Percentiles rank a stretch among this genome's conserved stretches.
Conservation (phyloP, 2,329 filamentous ascomycete species). For the Diaporthe sp. region DNA sequence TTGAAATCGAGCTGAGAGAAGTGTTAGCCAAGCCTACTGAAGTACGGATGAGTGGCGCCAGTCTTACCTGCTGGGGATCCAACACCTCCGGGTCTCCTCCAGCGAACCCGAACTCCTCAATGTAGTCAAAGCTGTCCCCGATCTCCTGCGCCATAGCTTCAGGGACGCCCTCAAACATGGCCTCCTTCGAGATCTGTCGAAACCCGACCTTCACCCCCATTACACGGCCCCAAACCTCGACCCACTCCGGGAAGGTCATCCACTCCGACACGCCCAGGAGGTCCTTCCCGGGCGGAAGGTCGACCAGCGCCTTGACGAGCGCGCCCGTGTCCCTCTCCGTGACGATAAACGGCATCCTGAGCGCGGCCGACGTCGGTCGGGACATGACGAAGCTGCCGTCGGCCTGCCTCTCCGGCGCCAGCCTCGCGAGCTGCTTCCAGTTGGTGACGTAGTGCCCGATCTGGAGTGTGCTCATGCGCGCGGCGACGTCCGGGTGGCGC, state of each 20-base stretch:
- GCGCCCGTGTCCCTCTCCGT: slow-evolving; percentile 12
- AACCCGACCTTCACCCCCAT: not conserved
- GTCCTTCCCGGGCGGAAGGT: slow-evolving; percentile 21
- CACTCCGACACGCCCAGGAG: slow-evolving; percentile 17
- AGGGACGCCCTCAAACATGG: slow-evolving; percentile 16
- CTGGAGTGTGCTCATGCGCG: slow-evolving; percentile 37
- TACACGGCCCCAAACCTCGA: slow-evolving; percentile 3
- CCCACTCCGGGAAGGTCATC: slow-evolving; percentile 4
- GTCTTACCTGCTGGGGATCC: not conserved
- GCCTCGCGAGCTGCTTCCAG: slow-evolving; percentile 34
- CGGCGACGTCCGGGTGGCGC: slow-evolving; percentile 31
- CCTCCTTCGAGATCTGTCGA: slow-evolving; percentile 3
- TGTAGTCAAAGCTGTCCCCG: not conserved
- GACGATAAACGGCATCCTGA: slow-evolving; percentile 20
- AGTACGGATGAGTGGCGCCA: not conserved
- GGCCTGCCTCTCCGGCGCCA: slow-evolving; percentile 35
- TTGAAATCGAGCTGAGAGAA: not conserved
- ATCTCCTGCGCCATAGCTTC: not conserved
- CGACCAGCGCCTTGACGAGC: slow-evolving; percentile 15
- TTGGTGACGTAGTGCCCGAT: slow-evolving; percentile 41
- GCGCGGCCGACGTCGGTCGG: not conserved
- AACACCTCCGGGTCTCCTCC: not conserved
- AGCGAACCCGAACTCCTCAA: slow-evolving; percentile 6
- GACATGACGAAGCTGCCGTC: slow-evolving; percentile 36
- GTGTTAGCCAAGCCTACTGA: not conserved